phyloP scores from a whole-genome alignment of 495 filamentous ascomycete species.

The Copromyces sp. region DNA sequence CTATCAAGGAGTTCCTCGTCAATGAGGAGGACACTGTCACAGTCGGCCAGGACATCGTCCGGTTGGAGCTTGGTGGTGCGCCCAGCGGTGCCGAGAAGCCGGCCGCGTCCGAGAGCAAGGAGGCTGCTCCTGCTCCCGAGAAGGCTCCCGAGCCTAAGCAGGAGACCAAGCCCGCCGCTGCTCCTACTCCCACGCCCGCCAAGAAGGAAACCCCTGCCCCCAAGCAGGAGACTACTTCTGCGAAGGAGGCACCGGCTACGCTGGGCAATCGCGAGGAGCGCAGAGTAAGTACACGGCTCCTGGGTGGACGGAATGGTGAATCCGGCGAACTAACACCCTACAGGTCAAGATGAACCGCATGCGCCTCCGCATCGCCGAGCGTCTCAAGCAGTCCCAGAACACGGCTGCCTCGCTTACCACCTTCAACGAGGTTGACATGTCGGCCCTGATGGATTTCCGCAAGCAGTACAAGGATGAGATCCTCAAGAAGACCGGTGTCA shows the following conservation, averaged over 20 bases:
- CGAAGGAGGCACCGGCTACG: conserved; percentile 29
- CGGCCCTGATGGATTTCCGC: conserved; percentile 90
- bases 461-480: conserved; percentile 95
- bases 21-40: conserved; percentile 93
- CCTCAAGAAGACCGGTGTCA: conserved; percentile 91
- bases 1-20: conserved; percentile 82
- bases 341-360: conserved; percentile 99
- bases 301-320: neutral
- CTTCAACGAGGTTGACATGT: conserved; percentile 99
- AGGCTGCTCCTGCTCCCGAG: conserved; percentile 46
- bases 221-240: conserved; percentile 37
- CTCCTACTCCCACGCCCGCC: conserved; percentile 22
- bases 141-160: conserved; percentile 34
- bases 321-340: neutral
- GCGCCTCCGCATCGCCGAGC: conserved; percentile 93
- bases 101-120: conserved; percentile 47
- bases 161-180: conserved; percentile 17
- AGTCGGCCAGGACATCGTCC: conserved; percentile 85
- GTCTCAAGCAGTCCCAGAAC: conserved; percentile 98
- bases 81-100: conserved; percentile 38
- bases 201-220: conserved; percentile 21
- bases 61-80: conserved; percentile 66
- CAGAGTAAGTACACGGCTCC: conserved; percentile 48
- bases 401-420: conserved; percentile 95
- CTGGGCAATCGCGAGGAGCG: conserved; percentile 80